Evolutionary conservation across 345 rosid species (phyloP).

Genomic region (Populus deltoides): DNA sequence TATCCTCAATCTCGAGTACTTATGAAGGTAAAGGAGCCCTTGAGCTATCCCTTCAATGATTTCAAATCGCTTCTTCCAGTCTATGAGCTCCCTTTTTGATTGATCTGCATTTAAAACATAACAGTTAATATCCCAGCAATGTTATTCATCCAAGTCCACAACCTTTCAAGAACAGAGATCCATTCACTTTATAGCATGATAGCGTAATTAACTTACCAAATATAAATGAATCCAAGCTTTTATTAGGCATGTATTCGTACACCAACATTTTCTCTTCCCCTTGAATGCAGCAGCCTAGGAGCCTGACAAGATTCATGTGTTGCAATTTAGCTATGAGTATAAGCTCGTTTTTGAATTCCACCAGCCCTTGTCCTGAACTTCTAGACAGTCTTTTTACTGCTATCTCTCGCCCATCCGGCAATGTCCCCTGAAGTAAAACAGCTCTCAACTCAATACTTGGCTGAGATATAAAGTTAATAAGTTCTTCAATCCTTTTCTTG

Average conservation of each 20-base stretch:
- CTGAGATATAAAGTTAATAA: too few species aligned
- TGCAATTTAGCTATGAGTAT: not conserved
- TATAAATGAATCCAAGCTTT: too few species aligned
- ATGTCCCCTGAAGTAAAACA: slow-evolving; percentile 2
- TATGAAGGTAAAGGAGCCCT: slow-evolving; percentile 14
- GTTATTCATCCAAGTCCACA: not conserved
- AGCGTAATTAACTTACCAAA: too few species aligned
- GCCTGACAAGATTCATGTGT: too few species aligned
- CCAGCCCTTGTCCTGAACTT: slow-evolving; percentile 22
- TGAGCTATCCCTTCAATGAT: slow-evolving; percentile 15
- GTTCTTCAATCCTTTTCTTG: too few species aligned
- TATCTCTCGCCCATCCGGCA: slow-evolving; percentile 12
- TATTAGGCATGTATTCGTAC: too few species aligned
- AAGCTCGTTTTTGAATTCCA: slow-evolving; percentile 30
- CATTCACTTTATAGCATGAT: too few species aligned
- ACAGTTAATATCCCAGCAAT: not conserved
- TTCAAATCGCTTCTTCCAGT: slow-evolving; percentile 6
- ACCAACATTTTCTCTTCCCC: too few species aligned
- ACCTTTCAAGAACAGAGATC: too few species aligned
- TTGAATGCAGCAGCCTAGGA: too few species aligned
- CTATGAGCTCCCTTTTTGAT: not conserved
- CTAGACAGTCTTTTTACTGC: slow-evolving; percentile 24
- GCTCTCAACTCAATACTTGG: too few species aligned
- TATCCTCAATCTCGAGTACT: slow-evolving; percentile 3
- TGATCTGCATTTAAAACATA: not conserved